A percentile compares a stretch with the other conserved stretches of the same genome.
These are phyloP conservation scores for Choiromyces venosus DNA, from an alignment of 495 filamentous ascomycete species.

Conservation along the genomic window DNA sequence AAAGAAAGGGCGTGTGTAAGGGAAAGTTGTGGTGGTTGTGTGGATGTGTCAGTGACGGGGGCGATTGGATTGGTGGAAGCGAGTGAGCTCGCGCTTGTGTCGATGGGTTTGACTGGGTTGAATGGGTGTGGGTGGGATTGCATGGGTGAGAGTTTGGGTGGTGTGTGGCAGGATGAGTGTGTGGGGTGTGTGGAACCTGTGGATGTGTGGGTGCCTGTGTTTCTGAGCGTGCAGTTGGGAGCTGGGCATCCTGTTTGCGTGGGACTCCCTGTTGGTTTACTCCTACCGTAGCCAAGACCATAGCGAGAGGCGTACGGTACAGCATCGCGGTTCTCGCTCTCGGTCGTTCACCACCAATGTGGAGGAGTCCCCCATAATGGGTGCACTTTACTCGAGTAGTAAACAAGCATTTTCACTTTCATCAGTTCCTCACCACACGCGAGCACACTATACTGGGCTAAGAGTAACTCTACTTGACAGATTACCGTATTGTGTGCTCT, in stretches of 20 bases:
- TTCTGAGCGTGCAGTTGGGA: not conserved
- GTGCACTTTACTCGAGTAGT: not conserved
- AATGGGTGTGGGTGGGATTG: not conserved
- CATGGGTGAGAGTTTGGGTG: not conserved
- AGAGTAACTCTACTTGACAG: not conserved
- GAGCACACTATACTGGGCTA: not conserved
- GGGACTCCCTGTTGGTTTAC: not conserved
- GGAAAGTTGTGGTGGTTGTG: conserved; percentile 9
- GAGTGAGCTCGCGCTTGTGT: not conserved
- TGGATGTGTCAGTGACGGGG: conserved; percentile 4
- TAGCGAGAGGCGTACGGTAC: not conserved
- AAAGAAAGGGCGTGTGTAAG: conserved; percentile 3
- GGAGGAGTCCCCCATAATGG: not conserved
- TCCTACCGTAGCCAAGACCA: not conserved
- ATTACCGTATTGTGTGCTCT: too few species aligned
- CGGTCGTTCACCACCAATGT: too few species aligned
- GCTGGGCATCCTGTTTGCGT: not conserved
- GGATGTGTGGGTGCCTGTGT: too few species aligned
- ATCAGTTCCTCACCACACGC: not conserved
- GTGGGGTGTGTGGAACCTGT: not conserved
- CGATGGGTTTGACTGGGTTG: not conserved
- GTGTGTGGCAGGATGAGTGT: not conserved
- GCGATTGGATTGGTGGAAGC: not conserved
- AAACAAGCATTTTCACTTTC: not conserved
- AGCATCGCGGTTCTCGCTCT: not conserved